phyloP scores from a whole-genome alignment of 495 filamentous ascomycete species.

The Chaetomium cochliodes region DNA sequence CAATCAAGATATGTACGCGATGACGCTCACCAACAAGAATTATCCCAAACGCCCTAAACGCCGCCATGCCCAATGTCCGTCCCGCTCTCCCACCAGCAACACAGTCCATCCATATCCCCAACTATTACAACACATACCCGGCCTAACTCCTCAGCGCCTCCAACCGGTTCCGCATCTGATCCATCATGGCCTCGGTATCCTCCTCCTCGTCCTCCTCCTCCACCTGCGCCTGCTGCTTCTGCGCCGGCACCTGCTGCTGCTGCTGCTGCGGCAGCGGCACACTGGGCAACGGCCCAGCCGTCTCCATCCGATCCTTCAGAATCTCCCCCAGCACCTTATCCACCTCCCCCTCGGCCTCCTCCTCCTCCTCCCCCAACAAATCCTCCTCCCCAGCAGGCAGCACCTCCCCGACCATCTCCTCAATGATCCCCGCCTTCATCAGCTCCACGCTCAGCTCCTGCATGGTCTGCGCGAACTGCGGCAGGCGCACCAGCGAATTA shows the following conservation, averaged over 20 bases:
- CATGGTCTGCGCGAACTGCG: constrained; percentile 89
- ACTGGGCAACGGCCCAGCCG: constrained; percentile 57
- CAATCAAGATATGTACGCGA: background rate
- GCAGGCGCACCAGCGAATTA: constrained; percentile 78
- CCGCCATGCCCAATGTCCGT: constrained; percentile 8
- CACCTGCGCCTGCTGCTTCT: constrained; percentile 52
- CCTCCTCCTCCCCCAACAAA: constrained; percentile 71
- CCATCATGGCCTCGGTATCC: constrained; percentile 80
- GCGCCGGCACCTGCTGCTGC: constrained; percentile 48
- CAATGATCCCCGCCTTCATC: constrained; percentile 92
- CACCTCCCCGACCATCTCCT: constrained; percentile 91
- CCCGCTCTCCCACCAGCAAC: constrained; percentile 1
- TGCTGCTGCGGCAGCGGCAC: constrained; percentile 57
- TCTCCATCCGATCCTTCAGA: constrained; percentile 74
- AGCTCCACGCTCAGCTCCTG: constrained; percentile 81
- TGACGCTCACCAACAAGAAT: constrained; percentile 3
- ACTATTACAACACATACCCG: background rate
- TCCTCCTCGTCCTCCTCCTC: constrained; percentile 76
- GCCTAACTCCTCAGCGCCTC: constrained; percentile 84
- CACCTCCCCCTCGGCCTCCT: constrained; percentile 87
- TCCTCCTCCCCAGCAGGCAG: constrained; percentile 63
- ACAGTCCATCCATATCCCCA: background rate
- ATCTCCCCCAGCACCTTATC: constrained; percentile 92
- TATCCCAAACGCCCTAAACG: constrained; percentile 18
- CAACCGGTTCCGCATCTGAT: constrained; percentile 87